Evolutionary conservation across 805 yeast species (phyloP), one percentile per base, ranked within the genome.

Genomic region (Teunomyces aglyptinius): DNA sequence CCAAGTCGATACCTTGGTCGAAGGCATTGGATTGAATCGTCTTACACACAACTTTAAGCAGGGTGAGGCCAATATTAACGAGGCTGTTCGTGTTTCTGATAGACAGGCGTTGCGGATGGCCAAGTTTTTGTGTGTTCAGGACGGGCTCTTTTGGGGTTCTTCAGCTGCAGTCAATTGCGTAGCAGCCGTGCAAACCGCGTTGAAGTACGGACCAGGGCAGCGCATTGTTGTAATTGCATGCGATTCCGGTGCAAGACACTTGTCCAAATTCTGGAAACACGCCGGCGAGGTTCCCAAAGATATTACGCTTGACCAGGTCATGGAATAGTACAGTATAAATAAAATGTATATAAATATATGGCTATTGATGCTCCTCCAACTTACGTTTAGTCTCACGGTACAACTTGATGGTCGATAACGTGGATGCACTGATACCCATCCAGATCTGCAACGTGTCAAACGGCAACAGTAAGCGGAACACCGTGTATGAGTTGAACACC

Each of bases 81-180:
- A 83, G 51, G 84, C 97, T 0, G 73, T 88, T 15, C 72, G 90
- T 48, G 96, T 92, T 1, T 65, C 81, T 2, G 99, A 92, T 58
- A 77, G 69, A 1, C 86, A 91, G 63, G 95, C 98, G 1, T 56
- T 89, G 18, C 80, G 76, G 55, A 94, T 94, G 98, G 98, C 98
- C 5, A 83, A 85, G 60, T 86, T 65, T 56, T 63, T 92, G 24
- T 86, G 89, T 50, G 80, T 83, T 3, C 75, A 87, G 48, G 99
- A 92, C 60, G 99, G 98, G 0, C 67, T 89, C 13, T 94, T 94
- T 63, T 78, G 91, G 59, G 99, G 99, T 2, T 84, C 95, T 22
- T 87, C 96, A 38, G 85, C 95, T n/a, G 96, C 96, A 0, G 83
- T 94, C 20, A 90, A 90, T 61, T 91, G 96, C 35, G 96, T 89